These are phyloP conservation scores for Kodamaea sp. DNA, from an alignment of 1,139 yeast species.

Conservation along the genomic window DNA sequence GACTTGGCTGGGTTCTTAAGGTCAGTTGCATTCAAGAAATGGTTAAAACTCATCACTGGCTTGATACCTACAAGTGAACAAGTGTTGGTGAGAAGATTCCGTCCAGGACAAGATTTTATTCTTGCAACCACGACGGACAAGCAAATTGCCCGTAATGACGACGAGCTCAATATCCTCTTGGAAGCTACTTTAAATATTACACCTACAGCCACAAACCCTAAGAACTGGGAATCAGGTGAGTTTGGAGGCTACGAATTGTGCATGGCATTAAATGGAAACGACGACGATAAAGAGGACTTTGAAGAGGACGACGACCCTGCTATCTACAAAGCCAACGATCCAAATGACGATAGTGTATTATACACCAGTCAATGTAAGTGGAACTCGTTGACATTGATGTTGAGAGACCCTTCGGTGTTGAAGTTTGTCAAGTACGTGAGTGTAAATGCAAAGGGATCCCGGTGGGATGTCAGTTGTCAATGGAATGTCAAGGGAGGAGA, in stretches of 20 bases:
- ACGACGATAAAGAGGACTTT: slow-evolving; percentile 37
- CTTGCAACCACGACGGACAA: slow-evolving; percentile 77
- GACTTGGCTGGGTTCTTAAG: slow-evolving; percentile 61
- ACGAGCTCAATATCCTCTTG: slow-evolving; percentile 51
- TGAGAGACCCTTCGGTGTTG: slow-evolving; percentile 80
- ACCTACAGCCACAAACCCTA: slow-evolving; percentile 54
- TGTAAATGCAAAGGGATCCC: slow-evolving; percentile 80
- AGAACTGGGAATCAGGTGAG: slow-evolving; percentile 85
- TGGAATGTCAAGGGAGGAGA: slow-evolving; percentile 62
- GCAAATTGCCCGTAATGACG: slow-evolving; percentile 37
- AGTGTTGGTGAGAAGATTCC: slow-evolving; percentile 75
- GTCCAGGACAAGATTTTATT: slow-evolving; percentile 94
- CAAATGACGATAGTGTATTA: slow-evolving; percentile 73
- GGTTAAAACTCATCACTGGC: slow-evolving; percentile 68
- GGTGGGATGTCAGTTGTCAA: slow-evolving; percentile 87
- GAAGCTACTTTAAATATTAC: slow-evolving; percentile 79
- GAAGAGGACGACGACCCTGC: slow-evolving; percentile 54
- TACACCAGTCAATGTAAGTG: slow-evolving; percentile 81
- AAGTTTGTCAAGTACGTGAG: slow-evolving; percentile 93
- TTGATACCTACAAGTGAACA: slow-evolving; percentile 66
- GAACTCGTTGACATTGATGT: slow-evolving; percentile 77
- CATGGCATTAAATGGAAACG: slow-evolving; percentile 65
- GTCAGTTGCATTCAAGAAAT: slow-evolving; percentile 65
- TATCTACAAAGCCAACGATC: slow-evolving; percentile 55
- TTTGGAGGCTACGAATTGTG: slow-evolving; percentile 93